These are phyloP conservation scores for Ambrosiella xylebori DNA, from an alignment of 2,329 filamentous ascomycete species.

Conservation along the genomic window DNA sequence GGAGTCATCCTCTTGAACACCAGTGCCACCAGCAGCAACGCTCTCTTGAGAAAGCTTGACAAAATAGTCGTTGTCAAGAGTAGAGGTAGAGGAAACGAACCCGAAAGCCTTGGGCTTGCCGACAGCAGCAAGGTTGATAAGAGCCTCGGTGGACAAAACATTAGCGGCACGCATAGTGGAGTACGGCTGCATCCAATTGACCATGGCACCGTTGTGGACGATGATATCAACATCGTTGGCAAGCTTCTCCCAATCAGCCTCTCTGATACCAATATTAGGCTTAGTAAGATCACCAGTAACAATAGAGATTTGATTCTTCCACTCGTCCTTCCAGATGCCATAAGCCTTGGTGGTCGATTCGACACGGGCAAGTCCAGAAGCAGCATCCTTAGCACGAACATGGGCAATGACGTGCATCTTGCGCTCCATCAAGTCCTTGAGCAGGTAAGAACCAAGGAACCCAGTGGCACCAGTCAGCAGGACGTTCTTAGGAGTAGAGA, in stretches of 20 bases:
- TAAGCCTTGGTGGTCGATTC: conserved; percentile 55
- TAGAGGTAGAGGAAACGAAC: conserved; percentile 70
- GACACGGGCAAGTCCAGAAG: conserved; percentile 47
- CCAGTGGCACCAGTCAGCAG: conserved; percentile 82
- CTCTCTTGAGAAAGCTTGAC: conserved; percentile 52
- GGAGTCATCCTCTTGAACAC: conserved; percentile 60
- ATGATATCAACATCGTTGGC: conserved; percentile 51
- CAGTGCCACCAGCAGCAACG: conserved; percentile 40
- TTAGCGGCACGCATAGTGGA: conserved; percentile 54
- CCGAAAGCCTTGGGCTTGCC: conserved; percentile 65
- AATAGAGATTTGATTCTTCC: conserved; percentile 45
- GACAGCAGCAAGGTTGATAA: conserved; percentile 55
- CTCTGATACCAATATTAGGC: conserved; percentile 54
- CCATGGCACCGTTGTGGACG: conserved; percentile 66
- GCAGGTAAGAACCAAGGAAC: conserved; percentile 68
- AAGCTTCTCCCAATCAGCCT: conserved; percentile 46
- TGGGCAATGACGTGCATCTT: conserved; percentile 51
- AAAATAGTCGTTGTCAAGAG: conserved; percentile 70
- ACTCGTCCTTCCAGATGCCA: conserved; percentile 57
- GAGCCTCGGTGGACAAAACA: conserved; percentile 64
- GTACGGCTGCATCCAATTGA: conserved; percentile 73
- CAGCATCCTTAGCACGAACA: conserved; percentile 49
- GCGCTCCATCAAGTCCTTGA: conserved; percentile 55
- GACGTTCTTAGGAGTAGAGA: conserved; percentile 33
- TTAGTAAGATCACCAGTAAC: conserved; percentile 60